Base-by-base conservation (phyloP, 345 rosid species). In the Arabidopsis suecica region DNA sequence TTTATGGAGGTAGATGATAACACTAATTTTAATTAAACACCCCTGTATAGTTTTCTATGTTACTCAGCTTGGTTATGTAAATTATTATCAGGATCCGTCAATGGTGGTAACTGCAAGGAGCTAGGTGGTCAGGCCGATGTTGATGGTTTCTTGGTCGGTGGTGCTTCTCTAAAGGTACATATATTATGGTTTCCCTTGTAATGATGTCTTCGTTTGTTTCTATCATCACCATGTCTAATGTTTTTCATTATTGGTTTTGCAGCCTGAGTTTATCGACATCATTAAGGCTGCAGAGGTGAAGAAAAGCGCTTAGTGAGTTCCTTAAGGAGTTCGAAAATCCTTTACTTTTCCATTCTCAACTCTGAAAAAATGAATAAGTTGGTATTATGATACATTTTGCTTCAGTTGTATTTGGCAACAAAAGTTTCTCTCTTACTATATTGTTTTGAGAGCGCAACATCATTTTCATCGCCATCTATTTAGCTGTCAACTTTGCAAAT, bases 71-170 rank as follows among this genome's bases (percentile, higher is more conserved):
- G 57, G 53, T 44, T 14, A 11, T 38, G 56, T 4, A 51, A 73
- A 72, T 44, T 53, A 9, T 16, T 32, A 18, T 48, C 81, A 91
- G 97, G 97, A 47, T 91, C 97, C 5, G 97, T 89, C 47, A 91
- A 58, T 79, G 97, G 88, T 69, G 90, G 83, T 72, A 91, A 89
- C 86, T 84, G 91, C 88, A 91, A 88, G 82, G 97, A 88, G 77
- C 83, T 91, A 82, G 93, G 87, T 42, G 84, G 77, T 18, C 86
- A 89, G 53, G 81, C 90, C 12, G 93, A 91, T 83, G 88, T 89
- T 45, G 97, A 91, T 81, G 97, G 97, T 61, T 91, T 91, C 84
- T 84, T 91, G 83, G 97, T 91, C 40, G 97, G 97, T 51, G 97
- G 97, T 61, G 97, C 97, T 71, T 86, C 97, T 40, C 84, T 91